A percentile compares a stretch with the other conserved stretches of the same genome.
These are phyloP conservation scores for Leccinum huronense DNA, from an alignment of 1,284 basidiomycete genomes.

Conservation along the genomic window DNA sequence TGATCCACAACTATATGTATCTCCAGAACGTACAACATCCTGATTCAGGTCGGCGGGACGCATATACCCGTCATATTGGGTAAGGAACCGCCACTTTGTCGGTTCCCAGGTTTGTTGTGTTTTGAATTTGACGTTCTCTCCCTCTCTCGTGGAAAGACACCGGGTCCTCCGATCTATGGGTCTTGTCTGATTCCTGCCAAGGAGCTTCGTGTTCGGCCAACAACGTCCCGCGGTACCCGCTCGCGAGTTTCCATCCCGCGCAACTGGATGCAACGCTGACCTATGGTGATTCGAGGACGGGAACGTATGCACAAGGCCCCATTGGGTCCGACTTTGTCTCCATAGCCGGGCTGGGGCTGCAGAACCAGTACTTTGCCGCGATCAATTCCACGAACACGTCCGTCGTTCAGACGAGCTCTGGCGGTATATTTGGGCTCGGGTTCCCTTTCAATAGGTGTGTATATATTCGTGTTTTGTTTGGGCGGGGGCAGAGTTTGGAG, in stretches of 20 bases:
- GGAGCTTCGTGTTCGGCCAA: slow-evolving; percentile 27
- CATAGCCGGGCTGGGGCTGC: slow-evolving; percentile 43
- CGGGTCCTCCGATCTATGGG: slow-evolving; percentile 59
- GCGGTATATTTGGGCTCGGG: slow-evolving; percentile 58
- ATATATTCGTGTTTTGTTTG: background rate
- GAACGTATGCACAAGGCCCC: slow-evolving; percentile 50
- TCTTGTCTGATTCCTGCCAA: slow-evolving; percentile 48
- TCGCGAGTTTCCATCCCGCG: slow-evolving; percentile 39
- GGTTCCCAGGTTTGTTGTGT: background rate
- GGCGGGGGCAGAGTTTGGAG: background rate
- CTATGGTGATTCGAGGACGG: slow-evolving; percentile 57
- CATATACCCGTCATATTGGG: slow-evolving; percentile 46
- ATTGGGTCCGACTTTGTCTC: slow-evolving; percentile 48
- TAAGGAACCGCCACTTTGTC: slow-evolving; percentile 21
- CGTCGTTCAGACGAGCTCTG: slow-evolving; percentile 42
- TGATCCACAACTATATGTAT: slow-evolving; percentile 6
- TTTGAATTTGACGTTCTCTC: slow-evolving; percentile 8
- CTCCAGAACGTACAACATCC: slow-evolving; percentile 47
- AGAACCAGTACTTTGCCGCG: slow-evolving; percentile 49
- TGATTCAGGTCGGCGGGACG: slow-evolving; percentile 43
- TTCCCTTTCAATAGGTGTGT: slow-evolving; percentile 54
- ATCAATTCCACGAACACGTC: slow-evolving; percentile 56
- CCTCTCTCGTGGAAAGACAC: slow-evolving; percentile 40
- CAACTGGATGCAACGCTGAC: slow-evolving; percentile 41
- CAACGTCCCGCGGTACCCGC: slow-evolving; percentile 40